Evolutionary conservation across 2,329 filamentous ascomycete genomes (phyloP), one percentile per base, ranked within the genome.

Genomic region (Arthroderma uncinatum): DNA sequence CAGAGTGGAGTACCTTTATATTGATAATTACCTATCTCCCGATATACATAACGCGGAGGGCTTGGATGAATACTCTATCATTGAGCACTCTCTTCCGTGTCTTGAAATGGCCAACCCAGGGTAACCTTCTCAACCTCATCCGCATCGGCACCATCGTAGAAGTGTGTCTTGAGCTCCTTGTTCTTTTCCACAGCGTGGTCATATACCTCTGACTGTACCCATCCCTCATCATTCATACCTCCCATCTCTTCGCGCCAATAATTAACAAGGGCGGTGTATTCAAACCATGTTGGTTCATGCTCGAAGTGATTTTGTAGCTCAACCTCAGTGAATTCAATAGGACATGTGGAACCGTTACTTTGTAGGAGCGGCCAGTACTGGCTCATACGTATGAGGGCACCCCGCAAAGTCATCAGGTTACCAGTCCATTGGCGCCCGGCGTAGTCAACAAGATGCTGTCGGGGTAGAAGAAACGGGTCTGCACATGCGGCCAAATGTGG

Each of bases 81-180:
- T n/a, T n/a, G n/a, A n/a, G n/a, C n/a, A n/a, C n/a, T n/a, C 2
- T 60, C 58, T n/a, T 58, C 56, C n/a, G 25, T 56, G 37, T 60
- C 58, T 16, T 54, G 58, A 44, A 61, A 61, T 14, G 54, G 60
- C 60, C 58, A 61, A 10, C 58, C 58, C 5, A 12, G 48, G n/a
- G 19, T 42, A 14, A 60, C 28, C 1, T 44, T 30, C 14, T 60
- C 54, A 54, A 60, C 23, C 53, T 61, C 60, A 42, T 60, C 56
- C 1, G 53, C 37, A 47, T 57, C 52, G 1, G 39, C 57, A 4
- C 54, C 57, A 3, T 28, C 39, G 14, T 54, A 12, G 37, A 39
- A 56, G 25, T 44, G 7, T 33, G 25, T 34, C 21, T 54, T 59
- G 8, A 62, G 21, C 36, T 54, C 48, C 40, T 54, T 50, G 12